Conservation (phyloP, 805 yeast species). For the Yarrowia porcina region DNA sequence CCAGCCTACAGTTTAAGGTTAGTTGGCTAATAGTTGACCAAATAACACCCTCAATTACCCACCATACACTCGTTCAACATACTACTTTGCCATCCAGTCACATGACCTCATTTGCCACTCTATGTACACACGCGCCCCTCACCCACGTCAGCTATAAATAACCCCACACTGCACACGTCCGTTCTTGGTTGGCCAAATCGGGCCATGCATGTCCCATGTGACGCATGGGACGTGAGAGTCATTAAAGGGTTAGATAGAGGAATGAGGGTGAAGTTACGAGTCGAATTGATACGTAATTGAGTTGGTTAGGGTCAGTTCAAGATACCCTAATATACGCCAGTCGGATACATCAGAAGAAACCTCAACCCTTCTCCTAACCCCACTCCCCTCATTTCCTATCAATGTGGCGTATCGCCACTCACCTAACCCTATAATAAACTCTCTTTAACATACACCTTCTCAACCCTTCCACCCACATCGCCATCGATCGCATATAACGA, state of each 20-base stretch:
- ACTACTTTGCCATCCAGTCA: not conserved
- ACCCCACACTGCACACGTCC: not conserved
- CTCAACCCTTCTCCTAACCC: too few relatives aligned
- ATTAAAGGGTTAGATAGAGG: not conserved
- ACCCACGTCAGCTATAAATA: not conserved
- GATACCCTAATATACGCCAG: too few relatives aligned
- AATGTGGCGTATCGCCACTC: not conserved
- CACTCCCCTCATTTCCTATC: not conserved
- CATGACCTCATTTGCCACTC: not conserved
- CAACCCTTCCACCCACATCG: not conserved
- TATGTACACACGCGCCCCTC: too few relatives aligned
- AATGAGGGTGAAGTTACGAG: not conserved
- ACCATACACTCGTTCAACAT: too few relatives aligned
- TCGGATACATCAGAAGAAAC: too few relatives aligned
- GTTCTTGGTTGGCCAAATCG: not conserved
- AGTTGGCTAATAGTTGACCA: too few relatives aligned
- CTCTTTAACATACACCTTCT: not conserved
- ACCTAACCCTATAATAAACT: not conserved
- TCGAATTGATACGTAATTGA: not conserved
- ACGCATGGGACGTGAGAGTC: not conserved
- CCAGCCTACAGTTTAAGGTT: too few relatives aligned
- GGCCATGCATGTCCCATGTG: not conserved
- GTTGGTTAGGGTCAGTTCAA: too few relatives aligned
- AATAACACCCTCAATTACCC: too few relatives aligned
- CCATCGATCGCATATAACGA: not conserved